phyloP scores from a whole-genome alignment of 306 rosid species.

The Glycine soja region DNA sequence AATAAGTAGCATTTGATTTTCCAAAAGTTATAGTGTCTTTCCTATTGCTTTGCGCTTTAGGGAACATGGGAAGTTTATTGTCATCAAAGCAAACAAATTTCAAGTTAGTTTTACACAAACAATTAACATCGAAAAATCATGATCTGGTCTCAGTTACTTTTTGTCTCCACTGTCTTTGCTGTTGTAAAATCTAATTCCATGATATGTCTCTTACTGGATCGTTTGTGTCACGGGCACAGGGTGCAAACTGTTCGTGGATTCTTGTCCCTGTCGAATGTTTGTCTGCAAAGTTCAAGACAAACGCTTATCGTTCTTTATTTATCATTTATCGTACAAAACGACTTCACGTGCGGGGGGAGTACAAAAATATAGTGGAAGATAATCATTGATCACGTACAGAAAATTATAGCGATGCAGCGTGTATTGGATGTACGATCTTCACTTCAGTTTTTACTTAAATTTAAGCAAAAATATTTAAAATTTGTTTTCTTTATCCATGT shows the following conservation, averaged over 20 bases:
- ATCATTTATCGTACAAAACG: not conserved
- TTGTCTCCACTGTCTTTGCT: not conserved
- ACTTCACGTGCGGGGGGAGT: not conserved
- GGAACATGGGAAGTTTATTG: not conserved
- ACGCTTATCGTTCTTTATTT: not conserved
- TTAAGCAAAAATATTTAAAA: too few relatives aligned
- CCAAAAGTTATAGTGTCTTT: not conserved
- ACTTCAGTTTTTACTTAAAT: too few relatives aligned
- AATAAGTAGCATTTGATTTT: conserved; percentile 12
- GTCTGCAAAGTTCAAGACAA: not conserved
- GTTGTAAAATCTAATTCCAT: not conserved
- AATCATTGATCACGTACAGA: not conserved
- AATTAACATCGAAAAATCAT: conserved; percentile 7
- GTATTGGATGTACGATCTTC: too few relatives aligned
- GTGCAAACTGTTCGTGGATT: not conserved
- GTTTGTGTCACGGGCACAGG: not conserved
- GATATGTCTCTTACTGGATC: not conserved
- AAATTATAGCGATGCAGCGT: not conserved
- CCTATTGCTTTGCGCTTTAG: not conserved
- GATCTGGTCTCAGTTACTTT: not conserved
- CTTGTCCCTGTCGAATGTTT: not conserved
- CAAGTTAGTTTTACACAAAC: conserved; percentile 16
- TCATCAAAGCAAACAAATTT: not conserved
- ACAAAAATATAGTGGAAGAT: not conserved
- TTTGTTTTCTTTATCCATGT: too few relatives aligned